Evolutionary conservation across 2,329 filamentous ascomycete species (phyloP).

Genomic region (Elsinoe fawcettii): DNA sequence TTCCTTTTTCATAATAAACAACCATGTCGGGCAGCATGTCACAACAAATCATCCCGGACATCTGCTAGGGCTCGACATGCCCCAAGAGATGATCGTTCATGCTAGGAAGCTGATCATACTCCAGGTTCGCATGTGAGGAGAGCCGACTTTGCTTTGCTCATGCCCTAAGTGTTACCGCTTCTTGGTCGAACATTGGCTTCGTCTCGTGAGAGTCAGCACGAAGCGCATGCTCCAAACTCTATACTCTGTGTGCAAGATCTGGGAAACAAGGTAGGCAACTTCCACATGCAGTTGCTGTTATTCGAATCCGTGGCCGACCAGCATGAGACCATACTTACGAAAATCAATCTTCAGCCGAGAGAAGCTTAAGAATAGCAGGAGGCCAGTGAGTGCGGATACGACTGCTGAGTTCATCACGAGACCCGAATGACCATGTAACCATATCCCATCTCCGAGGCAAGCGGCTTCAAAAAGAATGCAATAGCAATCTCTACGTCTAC

Average conservation of each 20-base stretch:
- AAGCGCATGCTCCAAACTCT: no score
- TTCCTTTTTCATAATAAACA: constrained; percentile 1
- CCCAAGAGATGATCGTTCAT: not conserved
- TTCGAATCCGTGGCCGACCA: not conserved
- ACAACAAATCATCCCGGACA: not conserved
- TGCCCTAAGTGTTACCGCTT: not conserved
- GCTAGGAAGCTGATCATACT: not conserved
- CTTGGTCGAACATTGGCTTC: not conserved
- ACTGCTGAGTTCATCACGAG: no score
- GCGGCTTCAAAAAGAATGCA: not conserved
- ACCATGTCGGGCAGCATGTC: not conserved
- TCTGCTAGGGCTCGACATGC: not conserved
- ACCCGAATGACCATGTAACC: no score
- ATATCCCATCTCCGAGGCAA: not conserved
- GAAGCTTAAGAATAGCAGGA: no score
- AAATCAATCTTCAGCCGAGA: no score
- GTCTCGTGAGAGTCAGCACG: not conserved
- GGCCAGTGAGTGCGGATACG: no score
- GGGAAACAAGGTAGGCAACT: no score
- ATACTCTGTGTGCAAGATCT: no score
- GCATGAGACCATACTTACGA: not conserved
- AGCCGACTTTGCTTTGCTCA: not conserved
- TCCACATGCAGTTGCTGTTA: no score
- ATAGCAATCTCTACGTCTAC: not conserved
- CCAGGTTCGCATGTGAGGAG: not conserved